Conservation (phyloP, 495 filamentous ascomycete species). For the Penicillium cataractarum region DNA sequence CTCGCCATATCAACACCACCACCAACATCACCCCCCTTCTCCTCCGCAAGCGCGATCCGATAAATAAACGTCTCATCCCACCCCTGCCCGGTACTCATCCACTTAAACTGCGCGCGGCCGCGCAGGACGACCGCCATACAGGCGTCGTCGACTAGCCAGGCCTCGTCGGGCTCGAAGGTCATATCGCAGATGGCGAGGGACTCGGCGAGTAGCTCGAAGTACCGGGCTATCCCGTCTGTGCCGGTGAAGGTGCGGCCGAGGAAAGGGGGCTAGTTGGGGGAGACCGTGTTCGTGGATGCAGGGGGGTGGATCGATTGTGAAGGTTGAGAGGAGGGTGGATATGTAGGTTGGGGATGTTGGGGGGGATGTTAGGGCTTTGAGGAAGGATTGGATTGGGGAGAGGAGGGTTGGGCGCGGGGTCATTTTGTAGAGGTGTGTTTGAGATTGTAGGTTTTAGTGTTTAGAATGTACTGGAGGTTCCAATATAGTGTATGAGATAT, state of each 20-base stretch:
- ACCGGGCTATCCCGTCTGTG: slow-evolving; percentile 45
- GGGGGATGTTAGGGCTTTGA: slow-evolving; percentile 44
- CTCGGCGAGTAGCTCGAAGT: slow-evolving; percentile 50
- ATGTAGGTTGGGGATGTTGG: slow-evolving; percentile 42
- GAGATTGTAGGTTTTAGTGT: background rate
- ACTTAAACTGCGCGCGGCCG: slow-evolving; percentile 54
- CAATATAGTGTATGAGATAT: background rate
- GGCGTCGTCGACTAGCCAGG: slow-evolving; percentile 55
- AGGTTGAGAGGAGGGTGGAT: slow-evolving; percentile 56
- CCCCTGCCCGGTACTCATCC: slow-evolving; percentile 50
- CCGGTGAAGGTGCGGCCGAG: slow-evolving; percentile 59
- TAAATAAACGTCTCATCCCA: slow-evolving; percentile 67
- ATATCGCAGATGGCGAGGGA: slow-evolving; percentile 51
- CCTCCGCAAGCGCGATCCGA: slow-evolving; percentile 50
- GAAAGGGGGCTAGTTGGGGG: slow-evolving; percentile 62
- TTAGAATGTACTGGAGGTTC: too few relatives aligned
- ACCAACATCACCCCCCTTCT: slow-evolving; percentile 18
- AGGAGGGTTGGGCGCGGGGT: slow-evolving; percentile 42
- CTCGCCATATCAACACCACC: background rate
- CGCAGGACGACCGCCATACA: slow-evolving; percentile 49
- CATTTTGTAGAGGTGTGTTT: slow-evolving; percentile 21
- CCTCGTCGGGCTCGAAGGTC: slow-evolving; percentile 47
- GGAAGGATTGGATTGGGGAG: slow-evolving; percentile 47
- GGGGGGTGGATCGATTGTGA: slow-evolving; percentile 47
- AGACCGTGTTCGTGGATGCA: slow-evolving; percentile 61